phyloP scores from a whole-genome alignment of 2,329 filamentous ascomycete genomes.

The Trichoderma atrobrunneum region DNA sequence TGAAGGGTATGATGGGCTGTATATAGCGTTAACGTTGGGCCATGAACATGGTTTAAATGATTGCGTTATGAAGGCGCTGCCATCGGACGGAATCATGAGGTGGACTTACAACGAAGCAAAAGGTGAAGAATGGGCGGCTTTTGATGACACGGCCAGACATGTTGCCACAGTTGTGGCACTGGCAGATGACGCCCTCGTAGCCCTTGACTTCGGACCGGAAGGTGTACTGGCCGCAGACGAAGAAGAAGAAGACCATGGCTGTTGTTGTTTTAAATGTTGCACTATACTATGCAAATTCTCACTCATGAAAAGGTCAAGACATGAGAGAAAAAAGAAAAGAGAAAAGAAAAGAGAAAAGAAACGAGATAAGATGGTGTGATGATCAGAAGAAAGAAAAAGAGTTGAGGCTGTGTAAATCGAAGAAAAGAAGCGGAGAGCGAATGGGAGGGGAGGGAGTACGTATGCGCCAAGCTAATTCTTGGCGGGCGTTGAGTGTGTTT shows the following conservation, averaged over 20 bases:
- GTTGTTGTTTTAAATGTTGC: background rate
- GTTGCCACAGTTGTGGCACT: conserved; percentile 67
- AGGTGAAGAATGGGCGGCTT: conserved; percentile 71
- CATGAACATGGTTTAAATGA: too few species aligned
- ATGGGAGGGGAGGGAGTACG: background rate
- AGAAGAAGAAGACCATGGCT: conserved; percentile 57
- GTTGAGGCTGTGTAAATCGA: background rate
- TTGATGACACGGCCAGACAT: conserved; percentile 60
- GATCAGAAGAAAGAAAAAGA: background rate
- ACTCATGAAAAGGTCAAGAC: background rate
- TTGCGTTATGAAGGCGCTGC: too few species aligned
- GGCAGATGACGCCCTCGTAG: conserved; percentile 60
- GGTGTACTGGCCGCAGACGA: conserved; percentile 60
- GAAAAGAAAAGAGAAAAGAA: background rate
- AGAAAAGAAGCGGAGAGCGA: background rate
- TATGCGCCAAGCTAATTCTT: background rate
- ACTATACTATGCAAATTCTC: background rate
- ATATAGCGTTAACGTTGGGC: too few species aligned
- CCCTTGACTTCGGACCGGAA: conserved; percentile 59
- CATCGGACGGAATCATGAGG: background rate
- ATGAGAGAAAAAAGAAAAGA: background rate
- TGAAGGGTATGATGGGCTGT: conserved; percentile 69
- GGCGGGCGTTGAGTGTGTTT: background rate
- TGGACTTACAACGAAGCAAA: conserved; percentile 67
- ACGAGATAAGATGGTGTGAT: background rate